These are phyloP conservation scores for Haematococcus sp. DNA, from an alignment of 139 green algal species.

Conservation along the genomic window DNA sequence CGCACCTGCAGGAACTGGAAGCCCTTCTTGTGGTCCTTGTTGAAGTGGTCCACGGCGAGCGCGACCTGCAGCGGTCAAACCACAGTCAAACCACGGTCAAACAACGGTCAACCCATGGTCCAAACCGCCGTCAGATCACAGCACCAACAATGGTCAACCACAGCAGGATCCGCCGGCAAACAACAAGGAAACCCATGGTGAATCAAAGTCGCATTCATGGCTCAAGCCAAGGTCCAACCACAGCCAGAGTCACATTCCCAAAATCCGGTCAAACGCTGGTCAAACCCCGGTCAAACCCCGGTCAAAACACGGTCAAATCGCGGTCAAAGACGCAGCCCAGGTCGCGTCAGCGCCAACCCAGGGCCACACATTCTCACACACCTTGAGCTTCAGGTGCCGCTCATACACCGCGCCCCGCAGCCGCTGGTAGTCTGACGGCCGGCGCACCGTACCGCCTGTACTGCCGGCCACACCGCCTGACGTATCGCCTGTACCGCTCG, in stretches of 20 bases:
- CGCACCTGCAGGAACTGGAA: conserved; percentile 80
- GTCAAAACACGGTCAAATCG: no score
- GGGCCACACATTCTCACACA: background rate
- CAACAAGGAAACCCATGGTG: no score
- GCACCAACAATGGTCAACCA: background rate
- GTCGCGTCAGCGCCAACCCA: no score
- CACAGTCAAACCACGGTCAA: no score
- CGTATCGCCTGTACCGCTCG: conserved; percentile 7
- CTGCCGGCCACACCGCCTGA: background rate
- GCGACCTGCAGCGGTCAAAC: background rate
- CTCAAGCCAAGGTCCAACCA: no score
- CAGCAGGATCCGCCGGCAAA: background rate
- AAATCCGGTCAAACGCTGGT: no score
- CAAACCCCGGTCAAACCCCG: no score
- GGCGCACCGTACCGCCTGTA: background rate
- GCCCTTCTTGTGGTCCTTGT: conserved; percentile 93
- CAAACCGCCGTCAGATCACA: no score
- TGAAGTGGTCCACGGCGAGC: conserved; percentile 94
- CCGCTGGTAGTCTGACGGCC: background rate
- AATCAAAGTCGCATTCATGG: no score
- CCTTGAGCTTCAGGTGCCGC: conserved; percentile 26
- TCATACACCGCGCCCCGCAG: conserved; percentile 21
- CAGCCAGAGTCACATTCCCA: no score
- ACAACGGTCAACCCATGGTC: no score
- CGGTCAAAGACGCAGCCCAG: no score